Evolutionary conservation across 2,329 filamentous ascomycete species (phyloP).

Genomic region (Whalleya microplaca): DNA sequence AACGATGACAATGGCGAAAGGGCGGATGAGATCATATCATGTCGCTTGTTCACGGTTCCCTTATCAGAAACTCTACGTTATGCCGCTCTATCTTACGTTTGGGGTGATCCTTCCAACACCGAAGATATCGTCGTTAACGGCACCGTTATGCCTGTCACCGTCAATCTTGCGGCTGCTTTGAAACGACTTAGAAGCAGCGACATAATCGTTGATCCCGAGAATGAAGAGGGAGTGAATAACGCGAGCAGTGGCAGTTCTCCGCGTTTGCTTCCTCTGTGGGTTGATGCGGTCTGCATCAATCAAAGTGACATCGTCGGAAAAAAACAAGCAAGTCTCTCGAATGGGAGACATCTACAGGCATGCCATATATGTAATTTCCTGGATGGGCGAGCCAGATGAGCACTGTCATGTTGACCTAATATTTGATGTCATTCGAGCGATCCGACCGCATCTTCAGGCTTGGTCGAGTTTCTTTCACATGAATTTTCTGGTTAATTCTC

Average conservation of each 20-base stretch:
- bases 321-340: neutral
- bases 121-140: slow-evolving; percentile 3
- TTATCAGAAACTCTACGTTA: neutral
- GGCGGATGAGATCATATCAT: neutral
- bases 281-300: slow-evolving; percentile 8
- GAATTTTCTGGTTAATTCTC: too few species aligned
- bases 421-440: too few species aligned
- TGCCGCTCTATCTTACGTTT: slow-evolving; percentile 6
- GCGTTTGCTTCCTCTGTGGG: neutral
- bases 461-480: too few species aligned
- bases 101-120: neutral
- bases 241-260: too few species aligned
- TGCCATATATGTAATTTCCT: neutral
- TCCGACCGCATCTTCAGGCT: too few species aligned
- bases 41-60: neutral
- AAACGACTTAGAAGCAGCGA: neutral
- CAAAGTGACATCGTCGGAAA: neutral
- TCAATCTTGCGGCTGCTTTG: slow-evolving; percentile 3
- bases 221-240: neutral
- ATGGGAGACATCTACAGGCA: slow-evolving; percentile 1
- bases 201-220: neutral
- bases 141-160: neutral
- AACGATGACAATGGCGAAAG: too few species aligned
- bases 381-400: slow-evolving; percentile 1
- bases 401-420: too few species aligned